Evolutionary conservation across 2,329 filamentous ascomycete species (phyloP).

Genomic region (Trichothecium sympodiale): DNA sequence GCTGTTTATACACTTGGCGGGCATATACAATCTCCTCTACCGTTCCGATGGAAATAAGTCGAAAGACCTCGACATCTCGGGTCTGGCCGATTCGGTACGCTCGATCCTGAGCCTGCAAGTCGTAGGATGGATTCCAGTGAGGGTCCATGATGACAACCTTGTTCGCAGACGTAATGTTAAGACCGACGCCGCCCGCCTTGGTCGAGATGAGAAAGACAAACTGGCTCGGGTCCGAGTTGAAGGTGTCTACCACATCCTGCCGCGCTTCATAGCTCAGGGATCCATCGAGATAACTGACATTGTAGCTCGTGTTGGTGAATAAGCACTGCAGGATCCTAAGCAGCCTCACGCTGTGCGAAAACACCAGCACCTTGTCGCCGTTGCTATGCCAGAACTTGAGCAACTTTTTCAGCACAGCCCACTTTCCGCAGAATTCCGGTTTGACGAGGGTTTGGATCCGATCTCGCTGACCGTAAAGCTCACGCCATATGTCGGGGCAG

Average conservation of each 20-base stretch:
- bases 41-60: slow-evolving; percentile 80
- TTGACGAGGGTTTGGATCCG: slow-evolving; percentile 73
- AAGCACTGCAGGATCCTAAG: slow-evolving; percentile 75
- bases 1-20: slow-evolving; percentile 96
- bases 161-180: slow-evolving; percentile 96
- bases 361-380: slow-evolving; percentile 90
- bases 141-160: slow-evolving; percentile 97
- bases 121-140: slow-evolving; percentile 93
- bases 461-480: slow-evolving; percentile 64
- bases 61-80: slow-evolving; percentile 89
- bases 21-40: slow-evolving; percentile 97
- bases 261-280: slow-evolving; percentile 74
- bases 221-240: slow-evolving; percentile 76
- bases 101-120: slow-evolving; percentile 90
- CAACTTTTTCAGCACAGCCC: slow-evolving; percentile 80
- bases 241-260: slow-evolving; percentile 72
- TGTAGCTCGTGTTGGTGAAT: slow-evolving; percentile 82
- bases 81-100: slow-evolving; percentile 92
- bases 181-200: slow-evolving; percentile 79
- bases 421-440: slow-evolving; percentile 91
- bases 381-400: slow-evolving; percentile 82
- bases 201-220: slow-evolving; percentile 97
- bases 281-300: slow-evolving; percentile 83
- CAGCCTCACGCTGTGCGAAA: slow-evolving; percentile 82
- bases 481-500: slow-evolving; percentile 63